These are phyloP conservation scores for Hyphopichia khmerensis DNA, from an alignment of 1,139 yeast genomes.

Conservation along the genomic window DNA sequence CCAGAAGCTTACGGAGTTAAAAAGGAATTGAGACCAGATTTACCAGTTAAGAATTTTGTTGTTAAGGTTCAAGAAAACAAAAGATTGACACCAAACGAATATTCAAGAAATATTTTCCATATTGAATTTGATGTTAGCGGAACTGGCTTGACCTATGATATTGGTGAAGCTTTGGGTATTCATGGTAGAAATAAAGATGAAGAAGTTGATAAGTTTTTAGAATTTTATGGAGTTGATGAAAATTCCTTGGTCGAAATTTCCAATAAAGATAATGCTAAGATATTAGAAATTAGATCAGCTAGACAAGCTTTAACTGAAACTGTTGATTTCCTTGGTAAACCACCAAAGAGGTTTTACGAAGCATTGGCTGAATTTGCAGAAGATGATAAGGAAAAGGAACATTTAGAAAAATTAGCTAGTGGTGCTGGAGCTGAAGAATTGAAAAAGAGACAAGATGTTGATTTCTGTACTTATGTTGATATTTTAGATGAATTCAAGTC, in stretches of 20 bases:
- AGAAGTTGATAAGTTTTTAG: slow-evolving; percentile 67
- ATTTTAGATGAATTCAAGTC: slow-evolving; percentile 76
- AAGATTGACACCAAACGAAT: slow-evolving; percentile 88
- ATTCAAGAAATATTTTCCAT: slow-evolving; percentile 94
- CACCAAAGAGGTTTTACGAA: slow-evolving; percentile 93
- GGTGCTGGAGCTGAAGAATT: slow-evolving; percentile 85
- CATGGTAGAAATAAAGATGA: slow-evolving; percentile 81
- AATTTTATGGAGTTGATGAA: slow-evolving; percentile 69
- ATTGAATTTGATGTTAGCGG: slow-evolving; percentile 91
- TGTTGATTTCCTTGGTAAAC: slow-evolving; percentile 88
- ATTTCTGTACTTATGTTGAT: slow-evolving; percentile 79
- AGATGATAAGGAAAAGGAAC: slow-evolving; percentile 64
- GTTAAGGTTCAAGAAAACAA: slow-evolving; percentile 90
- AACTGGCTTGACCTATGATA: slow-evolving; percentile 86
- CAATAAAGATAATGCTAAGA: slow-evolving; percentile 58
- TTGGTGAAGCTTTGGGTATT: slow-evolving; percentile 96
- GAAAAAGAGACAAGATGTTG: slow-evolving; percentile 83
- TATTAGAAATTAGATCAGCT: slow-evolving; percentile 74
- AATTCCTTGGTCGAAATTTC: slow-evolving; percentile 70
- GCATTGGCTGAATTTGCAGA: slow-evolving; percentile 71
- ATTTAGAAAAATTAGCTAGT: slow-evolving; percentile 62
- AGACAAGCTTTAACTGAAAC: slow-evolving; percentile 79
- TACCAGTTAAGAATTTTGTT: slow-evolving; percentile 80
- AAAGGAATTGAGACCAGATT: slow-evolving; percentile 77
- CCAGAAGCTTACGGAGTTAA: slow-evolving; percentile 69